phyloP scores from a whole-genome alignment of 2,329 filamentous ascomycete genomes.

The Dactylellina parvicollis region DNA sequence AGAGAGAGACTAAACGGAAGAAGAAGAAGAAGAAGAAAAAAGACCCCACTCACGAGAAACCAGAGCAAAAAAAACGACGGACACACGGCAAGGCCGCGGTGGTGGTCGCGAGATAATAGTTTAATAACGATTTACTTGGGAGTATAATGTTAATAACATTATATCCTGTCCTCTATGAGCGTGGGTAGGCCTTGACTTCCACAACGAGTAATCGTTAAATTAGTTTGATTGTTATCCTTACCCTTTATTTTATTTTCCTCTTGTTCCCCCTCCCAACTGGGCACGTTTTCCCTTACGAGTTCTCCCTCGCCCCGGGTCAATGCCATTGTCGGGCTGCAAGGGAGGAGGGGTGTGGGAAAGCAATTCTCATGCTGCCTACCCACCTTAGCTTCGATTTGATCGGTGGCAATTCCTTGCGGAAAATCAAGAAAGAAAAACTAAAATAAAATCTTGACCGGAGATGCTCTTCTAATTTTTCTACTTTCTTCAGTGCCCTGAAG shows the following conservation, averaged over 20 bases:
- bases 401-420: constrained; percentile 53
- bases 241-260: constrained; percentile 36
- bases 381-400: constrained; percentile 39
- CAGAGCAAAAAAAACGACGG: constrained; percentile 25
- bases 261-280: constrained; percentile 26
- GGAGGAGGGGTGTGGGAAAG: constrained; percentile 38
- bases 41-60: constrained; percentile 38
- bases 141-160: constrained; percentile 52
- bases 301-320: constrained; percentile 41
- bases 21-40: constrained; percentile 25
- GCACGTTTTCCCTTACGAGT: constrained; percentile 30
- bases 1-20: constrained; percentile 8
- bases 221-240: constrained; percentile 51
- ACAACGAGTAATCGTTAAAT: constrained; percentile 54
- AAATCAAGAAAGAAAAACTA: constrained; percentile 26
- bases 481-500: constrained; percentile 30
- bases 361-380: constrained; percentile 50
- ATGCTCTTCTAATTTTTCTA: constrained; percentile 8
- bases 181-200: constrained; percentile 48
- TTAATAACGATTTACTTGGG: constrained; percentile 44
- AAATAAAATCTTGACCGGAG: constrained; percentile 26
- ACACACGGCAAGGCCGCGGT: constrained; percentile 30
- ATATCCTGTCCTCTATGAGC: constrained; percentile 32
- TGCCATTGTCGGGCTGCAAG: constrained; percentile 41
- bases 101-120: constrained; percentile 50